Evolutionary conservation across 176 grass and related monocot genomes (phyloP), one percentile per base, ranked within the genome.

Genomic region (Dendrocalamus sinicus): DNA sequence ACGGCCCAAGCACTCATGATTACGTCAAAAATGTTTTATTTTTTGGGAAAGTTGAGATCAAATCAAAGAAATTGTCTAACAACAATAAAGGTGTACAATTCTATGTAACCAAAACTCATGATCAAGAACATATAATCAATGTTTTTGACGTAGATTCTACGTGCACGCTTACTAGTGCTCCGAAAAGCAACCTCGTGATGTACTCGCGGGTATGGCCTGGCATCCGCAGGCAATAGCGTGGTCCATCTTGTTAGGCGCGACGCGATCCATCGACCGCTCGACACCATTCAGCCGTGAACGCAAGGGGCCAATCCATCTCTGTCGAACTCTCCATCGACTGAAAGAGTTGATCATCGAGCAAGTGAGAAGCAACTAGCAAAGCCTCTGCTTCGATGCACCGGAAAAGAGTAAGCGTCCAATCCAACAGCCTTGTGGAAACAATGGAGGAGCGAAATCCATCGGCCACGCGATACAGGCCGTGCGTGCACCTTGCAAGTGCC

Each of bases 111-210:
- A 35, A 35, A 35, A 35, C 32, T 35, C 32, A 35, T 35, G 32
- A 35, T 35, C 3, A 35, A 35, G 32, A 35, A 35, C 0, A 35
- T 35, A 35, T 35, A 35, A 4, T 35, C 32, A 4, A 35, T 3
- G 0, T 0, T 32, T 32, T 32, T 0, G 32, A 32, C 3, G 2
- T 32, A 32, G 32, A 32, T 32, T 4, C 32, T 0, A 35, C 32
- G 3, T 35, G 32, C 32, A 32, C 2, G 32, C 20, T 10, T n/a
- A 59, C 20, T 19, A 0, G 54, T 51, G 68, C 81, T 46, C 40
- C 39, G 19, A 28, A 73, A 89, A 89, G 87, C 81, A 48, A 39
- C 87, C 55, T 37, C 87, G 81, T 82, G 85, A 77, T 54, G 46
- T 43, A 9, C 57, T 51, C 54, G 79, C 45, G 28, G 64, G 63